Evolutionary conservation across 257 asterid genomes (phyloP), one percentile per base, ranked within the genome.

Genomic region (Petunia secreta): DNA sequence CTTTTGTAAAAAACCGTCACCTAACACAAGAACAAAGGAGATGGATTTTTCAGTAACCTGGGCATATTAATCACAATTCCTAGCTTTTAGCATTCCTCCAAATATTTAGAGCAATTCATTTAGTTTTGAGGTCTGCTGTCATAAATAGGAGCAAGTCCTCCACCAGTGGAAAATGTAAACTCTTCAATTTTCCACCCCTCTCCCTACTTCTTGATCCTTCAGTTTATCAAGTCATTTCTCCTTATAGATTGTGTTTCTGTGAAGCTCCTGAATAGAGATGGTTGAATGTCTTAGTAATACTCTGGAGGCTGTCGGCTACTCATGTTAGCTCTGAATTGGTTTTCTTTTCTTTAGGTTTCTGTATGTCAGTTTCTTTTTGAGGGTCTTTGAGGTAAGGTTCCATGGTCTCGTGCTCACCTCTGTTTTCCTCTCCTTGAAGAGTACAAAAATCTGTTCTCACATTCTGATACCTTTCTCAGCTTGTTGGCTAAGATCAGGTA

Each of bases 371-470:
- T 71, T 71, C 77, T 48, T 34, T 25, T 71, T 38, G 50, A 25
- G 59, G 58, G 77, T 25, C 77, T 48, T 69, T 69, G 25, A 48
- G 43, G 48, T 46, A 16, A 69, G 59, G 43, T 69, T 69, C 43
- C 48, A 3, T 48, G 59, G 77, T 34, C 34, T 48, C 25, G 62
- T 71, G 77, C 44, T 71, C 59, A 34, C 44, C 5, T 64, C 73
- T 71, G 44, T 48, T 71, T 48, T 71, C 8, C 52, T 34, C 60
- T 71, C 44, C 34, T 71, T 43, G 62, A 34, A 50, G 62, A 71
- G 44, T 71, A 25, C 40, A 37, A 50, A 50, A 44, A 25, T 69
- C 39, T 44, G 44, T 55, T 44, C 11, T 71, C 77, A 10, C 5
- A 5, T 48, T 48, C 11, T 34, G 34, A 71, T 34, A 25, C 62